A percentile compares a stretch with the other conserved stretches of the same genome.
Evolutionary conservation across 371 early-diverging fungal species (phyloP).

Genomic region (Apophysomyces elegans): DNA sequence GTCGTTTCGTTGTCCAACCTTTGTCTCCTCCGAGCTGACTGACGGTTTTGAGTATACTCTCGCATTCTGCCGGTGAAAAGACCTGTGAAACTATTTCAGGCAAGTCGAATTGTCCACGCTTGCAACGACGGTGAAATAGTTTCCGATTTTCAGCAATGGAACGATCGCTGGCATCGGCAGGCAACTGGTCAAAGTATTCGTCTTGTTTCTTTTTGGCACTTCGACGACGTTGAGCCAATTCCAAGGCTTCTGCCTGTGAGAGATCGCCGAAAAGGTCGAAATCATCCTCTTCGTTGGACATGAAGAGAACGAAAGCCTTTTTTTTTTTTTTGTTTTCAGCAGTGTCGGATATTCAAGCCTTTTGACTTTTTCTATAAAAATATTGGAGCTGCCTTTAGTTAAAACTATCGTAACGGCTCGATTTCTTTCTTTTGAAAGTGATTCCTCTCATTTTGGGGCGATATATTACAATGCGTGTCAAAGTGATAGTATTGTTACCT

Average conservation of each 20-base stretch:
- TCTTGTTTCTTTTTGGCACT: conserved; percentile 12
- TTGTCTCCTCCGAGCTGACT: background rate
- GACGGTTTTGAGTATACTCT: conserved; percentile 31
- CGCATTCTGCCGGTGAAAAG: conserved; percentile 36
- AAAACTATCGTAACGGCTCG: too few species aligned
- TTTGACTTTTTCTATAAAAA: too few species aligned
- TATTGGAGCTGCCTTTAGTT: too few species aligned
- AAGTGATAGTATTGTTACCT: too few species aligned
- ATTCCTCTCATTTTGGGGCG: too few species aligned
- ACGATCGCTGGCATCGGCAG: conserved; percentile 30
- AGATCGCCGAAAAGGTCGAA: conserved; percentile 52
- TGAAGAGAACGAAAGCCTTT: background rate
- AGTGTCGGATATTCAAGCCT: too few species aligned
- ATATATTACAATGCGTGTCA: too few species aligned
- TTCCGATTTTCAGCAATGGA: conserved; percentile 37
- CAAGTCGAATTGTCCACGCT: conserved; percentile 11
- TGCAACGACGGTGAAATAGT: conserved; percentile 17
- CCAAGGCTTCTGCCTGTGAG: conserved; percentile 31
- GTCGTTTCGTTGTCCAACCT: conserved; percentile 53
- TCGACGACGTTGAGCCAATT: conserved; percentile 21
- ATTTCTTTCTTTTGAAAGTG: too few species aligned
- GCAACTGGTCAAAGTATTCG: conserved; percentile 4
- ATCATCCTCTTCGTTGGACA: conserved; percentile 4
- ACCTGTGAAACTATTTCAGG: conserved; percentile 31
- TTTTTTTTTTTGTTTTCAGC: too few species aligned